Conservation (phyloP, 495 filamentous ascomycete genomes). For the Evernia prunastri region DNA sequence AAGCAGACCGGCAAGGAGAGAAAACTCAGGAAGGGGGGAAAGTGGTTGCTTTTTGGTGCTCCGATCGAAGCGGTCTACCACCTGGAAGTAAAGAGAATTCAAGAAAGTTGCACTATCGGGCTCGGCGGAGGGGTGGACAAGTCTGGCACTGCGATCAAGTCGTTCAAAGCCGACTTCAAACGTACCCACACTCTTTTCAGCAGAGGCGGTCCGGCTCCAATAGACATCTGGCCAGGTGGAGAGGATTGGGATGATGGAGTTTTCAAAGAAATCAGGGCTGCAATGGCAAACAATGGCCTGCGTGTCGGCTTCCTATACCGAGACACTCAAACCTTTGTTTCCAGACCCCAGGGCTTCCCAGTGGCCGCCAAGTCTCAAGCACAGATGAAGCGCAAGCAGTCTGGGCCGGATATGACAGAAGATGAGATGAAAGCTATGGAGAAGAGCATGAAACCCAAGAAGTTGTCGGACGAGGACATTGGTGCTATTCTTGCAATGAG, state of each 20-base stretch:
- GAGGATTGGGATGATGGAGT: slow-evolving; percentile 13
- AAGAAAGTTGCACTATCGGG: background rate
- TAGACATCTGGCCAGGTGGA: slow-evolving; percentile 9
- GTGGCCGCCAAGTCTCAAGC: background rate
- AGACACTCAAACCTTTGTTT: background rate
- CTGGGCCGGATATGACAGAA: background rate
- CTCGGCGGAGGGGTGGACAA: slow-evolving; percentile 9
- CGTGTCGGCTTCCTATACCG: slow-evolving; percentile 6
- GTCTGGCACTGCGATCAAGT: background rate
- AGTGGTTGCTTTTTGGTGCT: slow-evolving; percentile 19
- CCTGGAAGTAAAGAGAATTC: background rate
- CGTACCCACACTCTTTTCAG: slow-evolving; percentile 8
- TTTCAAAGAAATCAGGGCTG: slow-evolving; percentile 4
- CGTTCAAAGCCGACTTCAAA: slow-evolving; percentile 6
- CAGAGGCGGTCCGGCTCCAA: slow-evolving; percentile 17
- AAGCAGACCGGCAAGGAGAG: slow-evolving; percentile 1
- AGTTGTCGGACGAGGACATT: slow-evolving; percentile 1
- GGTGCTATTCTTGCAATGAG: slow-evolving; percentile 1
- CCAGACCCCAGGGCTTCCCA: background rate
- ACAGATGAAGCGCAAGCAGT: slow-evolving; percentile 9
- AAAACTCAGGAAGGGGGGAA: background rate
- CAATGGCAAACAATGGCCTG: slow-evolving; percentile 19
- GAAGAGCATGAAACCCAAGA: slow-evolving; percentile 7
- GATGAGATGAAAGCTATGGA: slow-evolving; percentile 6
- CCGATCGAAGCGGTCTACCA: slow-evolving; percentile 14